These are phyloP conservation scores for Mycena galopus DNA, from an alignment of 768 basidiomycete genomes.

Conservation along the genomic window DNA sequence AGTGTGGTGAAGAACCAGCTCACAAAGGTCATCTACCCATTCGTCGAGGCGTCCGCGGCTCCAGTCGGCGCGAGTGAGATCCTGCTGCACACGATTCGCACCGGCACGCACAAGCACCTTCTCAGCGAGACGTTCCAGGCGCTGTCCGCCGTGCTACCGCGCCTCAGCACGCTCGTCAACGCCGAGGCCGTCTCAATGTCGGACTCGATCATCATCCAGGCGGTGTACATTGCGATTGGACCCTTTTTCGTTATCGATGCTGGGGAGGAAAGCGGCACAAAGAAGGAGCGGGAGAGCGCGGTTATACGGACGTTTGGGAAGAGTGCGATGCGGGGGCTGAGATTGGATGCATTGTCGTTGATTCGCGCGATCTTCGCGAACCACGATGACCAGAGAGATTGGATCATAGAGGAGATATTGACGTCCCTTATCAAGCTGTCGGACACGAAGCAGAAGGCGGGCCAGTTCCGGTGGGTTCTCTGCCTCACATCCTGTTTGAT, in stretches of 20 bases:
- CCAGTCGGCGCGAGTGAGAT: constrained; percentile 54
- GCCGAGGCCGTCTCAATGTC: constrained; percentile 85
- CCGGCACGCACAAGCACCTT: constrained; percentile 60
- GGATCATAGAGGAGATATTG: constrained; percentile 99
- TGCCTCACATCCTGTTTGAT: not conserved
- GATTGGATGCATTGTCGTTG: constrained; percentile 85
- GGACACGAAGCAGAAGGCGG: constrained; percentile 90
- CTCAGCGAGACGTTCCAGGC: constrained; percentile 82
- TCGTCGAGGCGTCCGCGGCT: constrained; percentile 78
- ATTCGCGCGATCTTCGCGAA: constrained; percentile 92
- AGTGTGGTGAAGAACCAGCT: constrained; percentile 84
- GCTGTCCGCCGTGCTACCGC: constrained; percentile 77
- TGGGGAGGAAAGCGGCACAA: constrained; percentile 60
- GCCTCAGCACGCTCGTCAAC: constrained; percentile 80
- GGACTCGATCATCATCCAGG: constrained; percentile 91
- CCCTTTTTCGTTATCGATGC: constrained; percentile 93
- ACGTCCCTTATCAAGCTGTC: constrained; percentile 91
- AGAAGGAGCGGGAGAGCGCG: constrained; percentile 69
- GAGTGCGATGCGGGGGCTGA: constrained; percentile 84
- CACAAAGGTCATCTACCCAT: constrained; percentile 84
- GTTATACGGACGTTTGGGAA: constrained; percentile 79
- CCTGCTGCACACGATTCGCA: constrained; percentile 65
- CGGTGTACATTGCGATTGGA: constrained; percentile 93
- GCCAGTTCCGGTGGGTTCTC: constrained; percentile 82
- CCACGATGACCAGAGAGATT: constrained; percentile 90